These are phyloP conservation scores for Botrytis pseudocinerea DNA, from an alignment of 2,329 filamentous ascomycete species.

Conservation along the genomic window DNA sequence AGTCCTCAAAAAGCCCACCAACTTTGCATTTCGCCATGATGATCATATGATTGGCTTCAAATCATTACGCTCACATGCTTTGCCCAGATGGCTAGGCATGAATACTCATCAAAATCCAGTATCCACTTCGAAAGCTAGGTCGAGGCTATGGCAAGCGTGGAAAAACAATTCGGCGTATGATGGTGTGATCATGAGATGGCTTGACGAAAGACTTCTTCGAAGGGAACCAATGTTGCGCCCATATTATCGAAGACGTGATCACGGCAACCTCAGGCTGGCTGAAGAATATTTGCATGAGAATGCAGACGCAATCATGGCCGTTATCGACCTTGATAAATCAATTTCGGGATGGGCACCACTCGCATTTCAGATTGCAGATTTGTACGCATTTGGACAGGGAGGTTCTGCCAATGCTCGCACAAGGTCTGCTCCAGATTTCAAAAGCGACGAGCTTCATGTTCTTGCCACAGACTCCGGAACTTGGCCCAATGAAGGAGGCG, in stretches of 20 bases:
- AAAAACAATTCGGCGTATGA: constrained; percentile 48
- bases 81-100: constrained; percentile 41
- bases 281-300: constrained; percentile 45
- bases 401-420: constrained; percentile 42
- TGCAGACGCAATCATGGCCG: constrained; percentile 38
- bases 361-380: constrained; percentile 41
- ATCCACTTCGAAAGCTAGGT: constrained; percentile 47
- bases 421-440: constrained; percentile 35
- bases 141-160: constrained; percentile 50
- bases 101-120: constrained; percentile 43
- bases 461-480: constrained; percentile 42
- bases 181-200: constrained; percentile 49
- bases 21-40: constrained; percentile 50
- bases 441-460: constrained; percentile 44
- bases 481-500: constrained; percentile 44
- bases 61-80: constrained; percentile 30
- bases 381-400: constrained; percentile 42
- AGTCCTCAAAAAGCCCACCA: constrained; percentile 45
- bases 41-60: constrained; percentile 54
- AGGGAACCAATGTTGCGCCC: constrained; percentile 44
- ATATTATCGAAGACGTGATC: constrained; percentile 45
- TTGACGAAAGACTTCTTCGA: constrained; percentile 48
- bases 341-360: constrained; percentile 39
- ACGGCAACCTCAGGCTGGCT: constrained; percentile 43
- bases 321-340: constrained; percentile 37